Evolutionary conservation across 331 rosid species (phyloP).

Genomic region (Acacia concinna): DNA sequence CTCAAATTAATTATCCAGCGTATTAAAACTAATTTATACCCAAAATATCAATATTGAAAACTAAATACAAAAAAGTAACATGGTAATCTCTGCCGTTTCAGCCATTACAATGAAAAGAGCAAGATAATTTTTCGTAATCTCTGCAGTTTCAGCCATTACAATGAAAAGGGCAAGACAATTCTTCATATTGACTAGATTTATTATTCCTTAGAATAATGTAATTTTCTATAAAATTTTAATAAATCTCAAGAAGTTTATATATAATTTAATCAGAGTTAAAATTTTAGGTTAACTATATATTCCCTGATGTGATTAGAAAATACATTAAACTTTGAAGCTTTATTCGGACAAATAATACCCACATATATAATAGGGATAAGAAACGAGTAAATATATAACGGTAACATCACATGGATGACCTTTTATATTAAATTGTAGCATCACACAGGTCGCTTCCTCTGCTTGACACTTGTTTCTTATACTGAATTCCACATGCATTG

Average conservation of each 20-base stretch:
- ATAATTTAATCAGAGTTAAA: neutral
- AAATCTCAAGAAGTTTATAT: neutral
- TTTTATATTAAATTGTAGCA: neutral
- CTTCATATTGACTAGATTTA: no score
- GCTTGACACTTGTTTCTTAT: slow-evolving; percentile 7
- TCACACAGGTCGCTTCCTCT: slow-evolving; percentile 9
- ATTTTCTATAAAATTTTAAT: neutral
- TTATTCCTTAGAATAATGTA: neutral
- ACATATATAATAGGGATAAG: neutral
- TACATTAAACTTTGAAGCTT: neutral
- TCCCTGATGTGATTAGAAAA: neutral
- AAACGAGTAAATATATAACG: neutral
- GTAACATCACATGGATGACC: neutral
- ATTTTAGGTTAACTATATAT: neutral
- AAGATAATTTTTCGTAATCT: no score
- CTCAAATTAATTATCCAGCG: no score
- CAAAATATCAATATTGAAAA: no score
- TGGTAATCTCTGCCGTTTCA: no score
- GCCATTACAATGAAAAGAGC: no score
- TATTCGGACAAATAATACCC: neutral
- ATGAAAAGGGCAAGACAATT: no score
- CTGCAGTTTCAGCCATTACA: no score
- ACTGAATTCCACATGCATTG: slow-evolving; percentile 45
- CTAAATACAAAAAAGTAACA: no score
- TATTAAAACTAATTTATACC: no score